Base-by-base conservation (phyloP, 371 early-diverging fungal species). In the Saksenaea oblongispora region DNA sequence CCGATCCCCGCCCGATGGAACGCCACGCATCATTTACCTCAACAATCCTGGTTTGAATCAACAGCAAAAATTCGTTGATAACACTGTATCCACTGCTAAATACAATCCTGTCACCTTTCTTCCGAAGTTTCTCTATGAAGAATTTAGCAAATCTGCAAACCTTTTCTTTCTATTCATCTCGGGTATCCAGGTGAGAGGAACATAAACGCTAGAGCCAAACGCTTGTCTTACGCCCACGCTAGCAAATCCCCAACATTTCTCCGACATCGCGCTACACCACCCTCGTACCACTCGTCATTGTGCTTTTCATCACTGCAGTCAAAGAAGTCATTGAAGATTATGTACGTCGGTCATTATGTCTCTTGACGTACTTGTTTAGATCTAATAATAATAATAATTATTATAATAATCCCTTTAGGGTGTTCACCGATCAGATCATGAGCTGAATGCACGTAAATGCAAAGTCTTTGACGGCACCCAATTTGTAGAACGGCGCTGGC, bases 281-380 rank as follows among this genome's bases (percentile, higher is more conserved):
- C 1, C 73, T 94, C 26, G 89, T 98, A 35, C 99, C 99, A 1
- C 85, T 99, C 37, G 68, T 83, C 5, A 85, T 97, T 61, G 98
- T 99, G 2, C 70, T 99, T 54, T 69, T 92, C 10, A 93, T 93
- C 28, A 95, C 98, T 5, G 99, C 96, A 18, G 76, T 94, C 47
- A 99, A 99, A 78, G 99, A 99, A 76, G 85, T 93, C 8, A 79
- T 97, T 55, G 99, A 99, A 74, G 99, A 99, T 73, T 82, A 86
- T 64, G 91, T 87, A 83, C 76, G 87, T 57, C 17, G 11, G 4
- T 51, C 13, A 41, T 58, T 31, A 2, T 24, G 17, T 31, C 11
- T 58, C 15, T 37, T 36, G 36, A 35, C 13, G 24, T 58, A 35
- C 37, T 34, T n/a, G 37, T 10, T 14, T 18, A 24, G 53, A 34